Base-by-base conservation (phyloP, 2,329 filamentous ascomycete species). In the Dactylonectria macrodidyma region DNA sequence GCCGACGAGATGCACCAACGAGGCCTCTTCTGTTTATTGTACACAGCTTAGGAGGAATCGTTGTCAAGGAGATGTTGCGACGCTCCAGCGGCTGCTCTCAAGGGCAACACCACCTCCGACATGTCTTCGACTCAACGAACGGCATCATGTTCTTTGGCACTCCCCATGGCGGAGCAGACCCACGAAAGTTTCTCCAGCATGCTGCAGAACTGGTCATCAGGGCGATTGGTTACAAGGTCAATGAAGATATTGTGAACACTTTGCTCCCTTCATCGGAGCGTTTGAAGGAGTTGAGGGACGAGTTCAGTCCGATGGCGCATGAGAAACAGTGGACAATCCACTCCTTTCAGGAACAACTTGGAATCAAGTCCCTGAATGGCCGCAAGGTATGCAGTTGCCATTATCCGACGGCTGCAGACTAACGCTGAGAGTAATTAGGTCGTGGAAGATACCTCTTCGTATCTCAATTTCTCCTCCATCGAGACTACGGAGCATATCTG, bases 371-470 rank as follows among this genome's bases (percentile, higher is more conserved):
- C 46, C 38, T 66, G 3, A n/a, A 26, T 8, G 51, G 58, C 10
- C 46, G 46, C 8, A 61, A 66, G 47, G 52, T 51, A 36, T 12
- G 26, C 74, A 33, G 6, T n/a, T 36, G 38, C 33, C 30, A 19
- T 19, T 19, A 19, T 19, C 19, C 19, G 19, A 19, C 19, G 19
- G 19, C 19, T 19, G 19, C 19, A 19, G 19, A 19, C 19, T 19
- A 19, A 19, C 19, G 19, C 19, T 19, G 19, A 19, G 19, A 19
- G 19, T 19, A 19, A 19, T 19, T 19, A 66, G 73, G 76, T 82
- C 19, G 81, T 82, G 2, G 78, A 82, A 8, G 80, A 83, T 59
- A 61, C 36, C 3, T 83, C 81, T 1, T 83, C 82, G 0, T 81
- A 66, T 63, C 70, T 83, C 14, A 73, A 77, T 48, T 34, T 76